Base-by-base conservation (phyloP, 2,329 filamentous ascomycete genomes). In the Metarhizium album region DNA sequence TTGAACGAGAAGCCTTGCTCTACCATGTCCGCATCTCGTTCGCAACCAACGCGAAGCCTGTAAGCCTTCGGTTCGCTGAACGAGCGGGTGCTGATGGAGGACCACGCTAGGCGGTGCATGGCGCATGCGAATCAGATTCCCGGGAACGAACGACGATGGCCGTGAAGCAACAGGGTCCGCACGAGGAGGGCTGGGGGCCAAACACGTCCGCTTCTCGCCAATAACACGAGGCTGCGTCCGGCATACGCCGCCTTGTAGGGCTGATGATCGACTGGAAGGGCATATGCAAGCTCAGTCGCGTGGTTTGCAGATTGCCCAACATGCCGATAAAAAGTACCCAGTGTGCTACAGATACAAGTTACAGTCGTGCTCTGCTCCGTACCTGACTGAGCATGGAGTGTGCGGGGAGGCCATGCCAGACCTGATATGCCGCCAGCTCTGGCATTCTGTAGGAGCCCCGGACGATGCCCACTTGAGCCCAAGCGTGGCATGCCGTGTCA, bases 181-280 rank as follows among this genome's bases (percentile, higher is more conserved):
- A 47, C 24, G 23, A 42, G 45, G 42, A 22, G 45, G 4, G 24
- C 33, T 49, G 47, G 51, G 51, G 51, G 51, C 47, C 18, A 48
- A 40, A 24, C 18, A 50, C 24, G 42, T 22, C 38, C 37, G 27
- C 38, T 43, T 16, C 49, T 51, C 22, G 49, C 49, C 45, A 47
- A 47, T 45, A 27, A 23, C n/a, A 27, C 2, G 49, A 27, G 14
- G 23, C 46, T 23, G 42, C 22, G 27, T 45, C 46, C 45, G 50
- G 45, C 49, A 51, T 35, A 20, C 18, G 45, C 31, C 47, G 24
- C 42, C 50, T 46, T 11, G 51, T 50, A 53, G 48, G 51, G 51
- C 51, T 53, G 51, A 53, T 33, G 29, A 45, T 45, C 42, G 31
- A 22, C 35, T 42, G 29, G 14, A 40, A 23, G 37, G 9, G 22